Conservation (phyloP, 2,329 filamentous ascomycete genomes). For the Alternaria gaisen region DNA sequence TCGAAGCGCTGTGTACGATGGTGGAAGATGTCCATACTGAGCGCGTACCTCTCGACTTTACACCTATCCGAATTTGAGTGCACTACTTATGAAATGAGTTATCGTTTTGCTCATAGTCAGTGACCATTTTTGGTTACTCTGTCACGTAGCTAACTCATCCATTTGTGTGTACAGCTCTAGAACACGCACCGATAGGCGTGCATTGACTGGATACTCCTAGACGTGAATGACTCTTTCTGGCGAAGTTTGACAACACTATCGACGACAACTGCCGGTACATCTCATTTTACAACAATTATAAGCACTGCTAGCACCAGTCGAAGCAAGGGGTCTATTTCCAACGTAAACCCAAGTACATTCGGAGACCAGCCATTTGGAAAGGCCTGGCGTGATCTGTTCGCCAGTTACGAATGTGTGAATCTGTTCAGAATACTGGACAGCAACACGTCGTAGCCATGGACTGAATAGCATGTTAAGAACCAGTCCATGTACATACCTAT, state of each 20-base stretch:
- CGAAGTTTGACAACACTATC: not conserved
- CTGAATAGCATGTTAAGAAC: not conserved
- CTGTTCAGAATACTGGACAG: not conserved
- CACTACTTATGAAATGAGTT: not conserved
- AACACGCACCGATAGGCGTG: not conserved
- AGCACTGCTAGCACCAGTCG: not conserved
- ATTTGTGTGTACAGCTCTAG: not conserved
- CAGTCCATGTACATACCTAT: rapidly evolving
- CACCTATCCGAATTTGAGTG: not conserved
- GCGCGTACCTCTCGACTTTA: not conserved
- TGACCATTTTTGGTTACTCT: not conserved
- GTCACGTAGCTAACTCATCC: not conserved
- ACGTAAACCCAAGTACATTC: not conserved
- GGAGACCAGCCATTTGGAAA: not conserved
- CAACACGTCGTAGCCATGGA: not conserved
- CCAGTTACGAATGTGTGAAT: not conserved
- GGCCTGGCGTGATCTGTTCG: not conserved
- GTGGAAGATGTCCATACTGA: not conserved
- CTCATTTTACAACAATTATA: not conserved
- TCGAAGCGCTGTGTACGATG: not conserved
- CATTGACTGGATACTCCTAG: not conserved
- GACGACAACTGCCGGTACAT: not conserved
- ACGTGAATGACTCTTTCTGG: not conserved
- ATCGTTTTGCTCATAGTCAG: not conserved
- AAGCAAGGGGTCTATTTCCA: not conserved